Evolutionary conservation across 169 alveolate species (phyloP).

Genomic region (Amoebophrya sp.): DNA sequence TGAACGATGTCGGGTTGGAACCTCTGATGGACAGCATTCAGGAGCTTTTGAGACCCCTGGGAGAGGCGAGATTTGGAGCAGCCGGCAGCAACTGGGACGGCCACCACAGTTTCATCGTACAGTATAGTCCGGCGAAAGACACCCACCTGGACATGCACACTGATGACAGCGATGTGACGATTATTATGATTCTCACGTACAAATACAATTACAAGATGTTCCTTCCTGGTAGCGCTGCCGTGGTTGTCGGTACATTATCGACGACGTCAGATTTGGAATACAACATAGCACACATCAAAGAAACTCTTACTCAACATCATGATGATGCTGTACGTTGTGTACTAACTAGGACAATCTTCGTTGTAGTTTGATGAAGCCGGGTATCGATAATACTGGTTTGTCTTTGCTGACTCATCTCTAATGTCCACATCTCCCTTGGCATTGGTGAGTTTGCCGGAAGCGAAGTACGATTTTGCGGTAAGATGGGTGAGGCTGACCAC

Average conservation of each 20-base stretch:
- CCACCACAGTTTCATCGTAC: conserved; percentile 4
- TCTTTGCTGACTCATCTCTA: too few relatives aligned
- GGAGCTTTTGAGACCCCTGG: neutral
- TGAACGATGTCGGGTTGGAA: neutral
- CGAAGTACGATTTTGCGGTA: conserved; percentile 8
- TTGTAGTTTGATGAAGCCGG: neutral
- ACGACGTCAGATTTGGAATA: too few relatives aligned
- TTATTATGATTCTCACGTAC: too few relatives aligned
- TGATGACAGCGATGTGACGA: neutral
- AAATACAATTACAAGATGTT: too few relatives aligned
- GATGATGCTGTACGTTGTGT: too few relatives aligned
- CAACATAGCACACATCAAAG: too few relatives aligned
- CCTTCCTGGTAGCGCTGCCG: too few relatives aligned
- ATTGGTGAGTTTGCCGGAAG: neutral
- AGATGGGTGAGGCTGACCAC: conserved; percentile 27
- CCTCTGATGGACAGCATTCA: conserved; percentile 7
- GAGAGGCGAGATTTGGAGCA: conserved; percentile 11
- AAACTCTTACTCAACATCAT: too few relatives aligned
- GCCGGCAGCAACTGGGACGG: conserved; percentile 1
- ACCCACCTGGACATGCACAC: conserved; percentile 36
- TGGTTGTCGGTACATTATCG: too few relatives aligned
- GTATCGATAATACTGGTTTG: neutral
- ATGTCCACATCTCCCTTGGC: neutral
- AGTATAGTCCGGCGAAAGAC: conserved; percentile 14
- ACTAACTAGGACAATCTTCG: too few relatives aligned